Base-by-base conservation (phyloP, 163 green algal species). In the Chlamydomonas reinhardtii region DNA sequence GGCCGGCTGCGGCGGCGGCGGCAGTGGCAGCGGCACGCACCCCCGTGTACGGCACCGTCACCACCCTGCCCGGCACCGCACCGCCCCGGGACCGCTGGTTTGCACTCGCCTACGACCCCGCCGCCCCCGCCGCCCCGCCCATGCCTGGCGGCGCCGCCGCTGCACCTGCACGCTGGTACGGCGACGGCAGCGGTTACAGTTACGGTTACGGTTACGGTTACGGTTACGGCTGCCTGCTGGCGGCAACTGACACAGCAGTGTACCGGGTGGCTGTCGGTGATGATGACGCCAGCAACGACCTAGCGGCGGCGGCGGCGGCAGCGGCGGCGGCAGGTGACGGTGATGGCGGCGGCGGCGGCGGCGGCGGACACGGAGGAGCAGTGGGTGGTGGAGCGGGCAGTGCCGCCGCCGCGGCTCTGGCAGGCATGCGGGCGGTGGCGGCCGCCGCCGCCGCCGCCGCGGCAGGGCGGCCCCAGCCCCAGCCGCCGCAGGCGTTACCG, bases 171-270 rank as follows among this genome's bases (percentile, higher is more conserved):
- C 8, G 8, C 43, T 6, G 43, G 11, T 6, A 22, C 11, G 48
- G 9, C 9, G 14, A 19, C 48, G 48, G 48, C 48, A 19, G 48
- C 48, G 48, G 48, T 56, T 9, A 1, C 48, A 14, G 19, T 56
- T 9, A 14, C 48, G 48, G 48, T 14, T 22, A 17, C 39, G 39
- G 39, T 8, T 48, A 8, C 39, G 39, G 48, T 14, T 9, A 1
- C 48, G 48, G 48, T 14, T 12, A 14, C 48, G 76, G 73, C 27
- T 17, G 25, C 35, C 76, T 83, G 12, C 15, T 83, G 4, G 76
- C 76, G 2, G 62, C 76, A 34, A 83, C 76, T 34, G 76, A 83
- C 61, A 83, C 76, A 12, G 76, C 76, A 3, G 37, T 83, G 12
- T 83, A 73, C 62, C 61, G 76, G 22, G 9, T 83, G 2, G 61